Percentiles rank a stretch among this genome's conserved stretches.
Conservation (phyloP, 257 asterid genomes). For the Echium plantagineum region DNA sequence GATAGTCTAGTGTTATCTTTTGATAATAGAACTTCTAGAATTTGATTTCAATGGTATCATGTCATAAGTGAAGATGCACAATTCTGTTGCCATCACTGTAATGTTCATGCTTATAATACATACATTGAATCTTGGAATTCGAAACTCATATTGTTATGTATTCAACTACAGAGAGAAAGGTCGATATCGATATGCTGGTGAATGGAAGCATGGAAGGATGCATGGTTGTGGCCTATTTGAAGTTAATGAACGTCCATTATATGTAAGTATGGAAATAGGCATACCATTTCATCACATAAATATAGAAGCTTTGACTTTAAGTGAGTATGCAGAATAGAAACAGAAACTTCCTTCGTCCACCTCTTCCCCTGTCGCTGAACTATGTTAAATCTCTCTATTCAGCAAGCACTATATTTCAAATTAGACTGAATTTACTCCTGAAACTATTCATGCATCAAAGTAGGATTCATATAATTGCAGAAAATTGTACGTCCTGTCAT, state of each 20-base stretch:
- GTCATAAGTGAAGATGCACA: neutral
- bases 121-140: too few species aligned
- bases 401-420: neutral
- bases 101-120: neutral
- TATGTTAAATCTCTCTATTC: neutral
- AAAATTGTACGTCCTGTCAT: neutral
- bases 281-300: neutral
- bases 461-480: too few species aligned
- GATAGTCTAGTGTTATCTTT: too few species aligned
- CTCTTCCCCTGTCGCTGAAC: neutral
- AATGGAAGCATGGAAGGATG: constrained; percentile 98
- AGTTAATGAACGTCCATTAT: constrained; percentile 69
- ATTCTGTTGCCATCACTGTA: neutral
- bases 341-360: neutral
- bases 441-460: too few species aligned
- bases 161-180: constrained; percentile 77
- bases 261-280: constrained; percentile 30
- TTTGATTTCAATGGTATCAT: neutral
- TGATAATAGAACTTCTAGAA: too few species aligned
- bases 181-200: constrained; percentile 86
- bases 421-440: neutral
- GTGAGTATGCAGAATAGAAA: neutral
- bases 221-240: constrained; percentile 97
- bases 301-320: neutral
- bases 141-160: neutral